Conservation (phyloP, 2,329 filamentous ascomycete species). For the Colletotrichum tamarilloi region DNA sequence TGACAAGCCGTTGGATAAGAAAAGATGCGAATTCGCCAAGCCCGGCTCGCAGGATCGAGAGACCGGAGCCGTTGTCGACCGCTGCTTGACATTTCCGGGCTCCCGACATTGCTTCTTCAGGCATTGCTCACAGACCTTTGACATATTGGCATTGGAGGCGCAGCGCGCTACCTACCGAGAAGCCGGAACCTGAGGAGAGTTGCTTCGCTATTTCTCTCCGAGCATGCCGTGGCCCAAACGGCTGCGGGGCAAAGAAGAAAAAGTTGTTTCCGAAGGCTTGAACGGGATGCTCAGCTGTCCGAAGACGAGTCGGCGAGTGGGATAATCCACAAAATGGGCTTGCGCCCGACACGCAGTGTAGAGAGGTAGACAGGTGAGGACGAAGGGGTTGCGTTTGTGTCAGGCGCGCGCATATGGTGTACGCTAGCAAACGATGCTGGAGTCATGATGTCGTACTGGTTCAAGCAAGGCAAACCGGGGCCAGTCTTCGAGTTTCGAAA, state of each 20-base stretch:
- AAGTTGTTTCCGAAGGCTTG: conserved; percentile 20
- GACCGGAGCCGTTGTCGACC: neutral
- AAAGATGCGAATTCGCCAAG: neutral
- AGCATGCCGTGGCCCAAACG: neutral
- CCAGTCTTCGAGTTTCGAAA: conserved; percentile 3
- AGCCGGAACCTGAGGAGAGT: neutral
- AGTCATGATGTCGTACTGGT: conserved; percentile 20
- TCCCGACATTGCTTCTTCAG: neutral
- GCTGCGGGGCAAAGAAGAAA: neutral
- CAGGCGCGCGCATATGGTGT: conserved; percentile 22
- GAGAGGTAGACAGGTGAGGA: neutral
- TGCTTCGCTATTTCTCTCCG: conserved; percentile 9
- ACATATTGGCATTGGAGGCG: neutral
- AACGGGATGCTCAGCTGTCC: conserved; percentile 4
- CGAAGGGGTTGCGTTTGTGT: conserved; percentile 7
- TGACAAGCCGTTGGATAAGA: too few relatives aligned
- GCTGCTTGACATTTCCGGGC: neutral
- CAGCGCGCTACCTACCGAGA: neutral
- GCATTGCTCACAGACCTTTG: neutral
- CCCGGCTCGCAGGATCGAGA: neutral
- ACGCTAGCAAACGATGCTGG: neutral
- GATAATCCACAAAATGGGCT: neutral
- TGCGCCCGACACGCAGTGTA: neutral
- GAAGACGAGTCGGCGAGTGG: neutral
- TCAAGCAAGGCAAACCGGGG: neutral